Evolutionary conservation across 2,329 filamentous ascomycete species (phyloP).

Genomic region (Leptographium lundbergii): DNA sequence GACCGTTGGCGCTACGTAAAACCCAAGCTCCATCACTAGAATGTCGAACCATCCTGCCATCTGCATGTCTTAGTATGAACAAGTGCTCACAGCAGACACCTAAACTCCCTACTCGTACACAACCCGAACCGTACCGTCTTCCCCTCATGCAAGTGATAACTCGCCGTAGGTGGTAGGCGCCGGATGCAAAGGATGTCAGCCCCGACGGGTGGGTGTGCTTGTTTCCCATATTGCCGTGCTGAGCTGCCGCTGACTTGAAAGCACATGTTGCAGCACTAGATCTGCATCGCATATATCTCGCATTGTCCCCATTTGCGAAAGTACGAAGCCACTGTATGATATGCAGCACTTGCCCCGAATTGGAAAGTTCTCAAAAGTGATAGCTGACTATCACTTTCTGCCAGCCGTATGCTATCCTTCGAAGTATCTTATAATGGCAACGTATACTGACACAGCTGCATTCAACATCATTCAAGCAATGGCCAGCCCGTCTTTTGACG

Average conservation of each 20-base stretch:
- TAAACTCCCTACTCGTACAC: background rate
- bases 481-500: background rate
- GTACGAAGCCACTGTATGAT: background rate
- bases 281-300: slow-evolving; percentile 1
- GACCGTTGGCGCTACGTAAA: background rate
- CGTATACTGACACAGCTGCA: background rate
- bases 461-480: background rate
- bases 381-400: background rate
- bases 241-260: background rate
- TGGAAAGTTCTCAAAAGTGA: background rate
- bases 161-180: background rate
- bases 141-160: background rate
- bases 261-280: background rate
- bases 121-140: background rate
- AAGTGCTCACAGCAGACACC: background rate
- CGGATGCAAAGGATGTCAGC: background rate
- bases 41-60: background rate
- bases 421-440: background rate
- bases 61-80: background rate
- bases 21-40: background rate
- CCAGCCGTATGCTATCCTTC: background rate
- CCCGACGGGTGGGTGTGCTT: background rate
- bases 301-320: background rate
- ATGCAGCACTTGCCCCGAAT: background rate
- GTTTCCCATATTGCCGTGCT: background rate